These are phyloP conservation scores for Urochloa ruziziensis DNA, from an alignment of 176 grass and related monocot species.

Conservation along the genomic window DNA sequence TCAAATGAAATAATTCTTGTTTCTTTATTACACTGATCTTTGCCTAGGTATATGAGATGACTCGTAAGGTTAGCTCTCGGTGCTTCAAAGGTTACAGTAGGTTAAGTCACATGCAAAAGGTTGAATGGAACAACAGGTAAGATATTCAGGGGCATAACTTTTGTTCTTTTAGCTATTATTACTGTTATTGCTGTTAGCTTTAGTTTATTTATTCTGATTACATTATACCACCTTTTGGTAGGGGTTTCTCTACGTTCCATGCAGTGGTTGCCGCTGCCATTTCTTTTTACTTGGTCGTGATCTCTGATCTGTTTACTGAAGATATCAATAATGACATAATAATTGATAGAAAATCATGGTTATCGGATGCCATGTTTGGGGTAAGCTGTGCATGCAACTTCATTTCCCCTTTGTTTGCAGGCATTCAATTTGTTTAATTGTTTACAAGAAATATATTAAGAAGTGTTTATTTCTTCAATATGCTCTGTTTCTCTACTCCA, in stretches of 20 bases:
- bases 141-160: background rate
- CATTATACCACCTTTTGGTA: constrained; percentile 20
- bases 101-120: constrained; percentile 40
- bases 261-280: constrained; percentile 49
- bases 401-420: background rate
- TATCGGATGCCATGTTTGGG: constrained; percentile 61
- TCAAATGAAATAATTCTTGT: background rate
- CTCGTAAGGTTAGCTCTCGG: constrained; percentile 35
- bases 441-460: background rate
- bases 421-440: background rate
- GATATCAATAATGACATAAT: constrained; percentile 32
- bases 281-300: constrained; percentile 62
- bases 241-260: constrained; percentile 79
- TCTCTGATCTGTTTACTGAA: constrained; percentile 63
- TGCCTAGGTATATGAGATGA: constrained; percentile 58
- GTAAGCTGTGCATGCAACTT: constrained; percentile 34
- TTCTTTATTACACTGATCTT: background rate
- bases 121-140: constrained; percentile 78
- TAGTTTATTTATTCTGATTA: background rate
- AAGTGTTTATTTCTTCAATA: background rate
- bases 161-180: background rate
- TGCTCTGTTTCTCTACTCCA: background rate
- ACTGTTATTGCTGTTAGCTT: background rate
- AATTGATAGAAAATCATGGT: constrained; percentile 56
- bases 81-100: constrained; percentile 54